Conservation (phyloP, 2,329 filamentous ascomycete genomes). For the Nigrospora osmanthi region DNA sequence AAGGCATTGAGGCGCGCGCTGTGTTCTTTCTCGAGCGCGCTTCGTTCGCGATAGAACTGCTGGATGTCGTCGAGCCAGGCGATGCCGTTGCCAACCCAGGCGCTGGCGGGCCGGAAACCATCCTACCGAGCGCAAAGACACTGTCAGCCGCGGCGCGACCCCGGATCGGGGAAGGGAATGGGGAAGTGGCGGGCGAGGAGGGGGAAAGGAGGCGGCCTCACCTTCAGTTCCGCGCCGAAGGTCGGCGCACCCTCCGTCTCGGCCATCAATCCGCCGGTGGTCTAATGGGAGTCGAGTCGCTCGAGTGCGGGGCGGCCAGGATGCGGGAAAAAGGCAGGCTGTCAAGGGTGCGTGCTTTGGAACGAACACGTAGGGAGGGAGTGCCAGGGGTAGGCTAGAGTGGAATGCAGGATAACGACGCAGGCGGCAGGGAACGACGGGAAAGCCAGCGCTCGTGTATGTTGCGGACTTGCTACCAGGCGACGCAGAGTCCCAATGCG, state of each 20-base stretch:
- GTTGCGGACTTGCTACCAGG: no score
- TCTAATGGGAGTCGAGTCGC: no score
- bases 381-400: no score
- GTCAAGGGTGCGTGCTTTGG: no score
- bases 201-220: conserved; percentile 27
- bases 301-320: no score
- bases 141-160: conserved; percentile 4
- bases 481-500: no score
- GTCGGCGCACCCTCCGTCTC: conserved; percentile 76
- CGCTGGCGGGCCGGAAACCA: conserved; percentile 91
- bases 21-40: conserved; percentile 94
- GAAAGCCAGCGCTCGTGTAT: no score
- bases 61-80: conserved; percentile 95
- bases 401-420: no score
- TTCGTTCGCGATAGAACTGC: conserved; percentile 92
- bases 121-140: conserved; percentile 48
- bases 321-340: no score
- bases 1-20: conserved; percentile 77
- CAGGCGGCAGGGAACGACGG: no score
- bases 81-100: conserved; percentile 85
- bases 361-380: no score
- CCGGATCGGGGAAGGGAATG: not conserved
- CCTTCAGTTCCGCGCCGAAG: conserved; percentile 93
- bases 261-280: conserved; percentile 50
- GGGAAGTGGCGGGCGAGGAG: conserved; percentile 10